phyloP scores from a whole-genome alignment of 257 asterid species.

The Lavandula angustifolia region DNA sequence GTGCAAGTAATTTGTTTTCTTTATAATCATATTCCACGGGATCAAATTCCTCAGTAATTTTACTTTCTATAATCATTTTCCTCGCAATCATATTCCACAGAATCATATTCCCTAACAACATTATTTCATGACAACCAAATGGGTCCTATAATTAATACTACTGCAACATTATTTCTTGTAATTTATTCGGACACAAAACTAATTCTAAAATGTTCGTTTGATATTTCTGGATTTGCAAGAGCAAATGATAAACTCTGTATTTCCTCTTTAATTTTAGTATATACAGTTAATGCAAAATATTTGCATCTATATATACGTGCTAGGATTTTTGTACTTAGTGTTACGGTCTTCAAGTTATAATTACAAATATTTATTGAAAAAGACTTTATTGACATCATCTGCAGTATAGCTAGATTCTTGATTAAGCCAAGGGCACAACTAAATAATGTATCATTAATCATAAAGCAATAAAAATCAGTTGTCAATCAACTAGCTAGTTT shows the following conservation, averaged over 20 bases:
- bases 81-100: too few relatives aligned
- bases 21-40: too few relatives aligned
- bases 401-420: conserved; percentile 4
- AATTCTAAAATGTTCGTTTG: background rate
- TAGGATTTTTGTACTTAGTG: background rate
- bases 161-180: too few relatives aligned
- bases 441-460: conserved; percentile 29
- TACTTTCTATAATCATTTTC: too few relatives aligned
- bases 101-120: too few relatives aligned
- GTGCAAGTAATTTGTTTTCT: too few relatives aligned
- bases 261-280: background rate
- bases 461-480: conserved; percentile 28
- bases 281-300: background rate
- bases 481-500: conserved; percentile 25
- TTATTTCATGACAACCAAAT: too few relatives aligned
- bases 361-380: background rate
- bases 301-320: too few relatives aligned
- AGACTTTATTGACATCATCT: conserved; percentile 7
- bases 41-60: too few relatives aligned
- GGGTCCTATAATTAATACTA: too few relatives aligned
- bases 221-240: background rate
- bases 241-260: background rate
- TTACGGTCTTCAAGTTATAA: background rate
- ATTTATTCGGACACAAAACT: background rate
- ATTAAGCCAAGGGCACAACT: conserved; percentile 17